phyloP scores from a whole-genome alignment of 2,329 filamentous ascomycete genomes.

The Aspergillus calidoustus region DNA sequence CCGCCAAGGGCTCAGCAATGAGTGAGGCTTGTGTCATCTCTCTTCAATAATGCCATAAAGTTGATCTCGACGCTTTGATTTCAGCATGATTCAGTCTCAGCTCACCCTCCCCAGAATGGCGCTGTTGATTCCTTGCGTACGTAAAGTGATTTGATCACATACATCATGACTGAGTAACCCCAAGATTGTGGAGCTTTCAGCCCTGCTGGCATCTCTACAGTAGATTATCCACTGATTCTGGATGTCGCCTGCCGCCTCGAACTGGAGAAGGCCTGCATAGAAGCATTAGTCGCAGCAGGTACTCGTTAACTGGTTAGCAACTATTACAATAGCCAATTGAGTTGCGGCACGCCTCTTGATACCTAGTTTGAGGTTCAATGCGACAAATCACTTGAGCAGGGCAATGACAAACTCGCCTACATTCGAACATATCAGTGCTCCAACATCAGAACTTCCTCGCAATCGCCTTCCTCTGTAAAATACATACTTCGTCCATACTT shows the following conservation, averaged over 20 bases:
- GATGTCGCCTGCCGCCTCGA: background rate
- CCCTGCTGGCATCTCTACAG: conserved; percentile 2
- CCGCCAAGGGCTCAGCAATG: background rate
- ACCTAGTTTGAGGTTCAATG: background rate
- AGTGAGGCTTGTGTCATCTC: conserved; percentile 1
- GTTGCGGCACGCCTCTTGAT: too few species aligned
- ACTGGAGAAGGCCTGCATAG: background rate
- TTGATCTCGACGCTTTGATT: background rate
- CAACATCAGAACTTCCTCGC: too few species aligned
- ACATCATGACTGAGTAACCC: background rate
- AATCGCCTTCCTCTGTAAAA: background rate
- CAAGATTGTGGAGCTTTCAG: background rate
- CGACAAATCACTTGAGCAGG: background rate
- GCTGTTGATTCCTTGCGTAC: background rate
- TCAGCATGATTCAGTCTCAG: background rate
- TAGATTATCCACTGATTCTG: background rate
- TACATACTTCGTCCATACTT: background rate
- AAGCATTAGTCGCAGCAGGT: too few species aligned
- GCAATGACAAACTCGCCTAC: background rate
- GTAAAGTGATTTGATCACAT: background rate
- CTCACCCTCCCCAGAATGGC: background rate
- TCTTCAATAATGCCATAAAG: background rate
- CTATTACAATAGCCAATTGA: background rate
- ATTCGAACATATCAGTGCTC: background rate
- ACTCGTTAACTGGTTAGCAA: background rate